Conservation (phyloP, 371 early-diverging fungal genomes). For the Actinomucor elegans region DNA sequence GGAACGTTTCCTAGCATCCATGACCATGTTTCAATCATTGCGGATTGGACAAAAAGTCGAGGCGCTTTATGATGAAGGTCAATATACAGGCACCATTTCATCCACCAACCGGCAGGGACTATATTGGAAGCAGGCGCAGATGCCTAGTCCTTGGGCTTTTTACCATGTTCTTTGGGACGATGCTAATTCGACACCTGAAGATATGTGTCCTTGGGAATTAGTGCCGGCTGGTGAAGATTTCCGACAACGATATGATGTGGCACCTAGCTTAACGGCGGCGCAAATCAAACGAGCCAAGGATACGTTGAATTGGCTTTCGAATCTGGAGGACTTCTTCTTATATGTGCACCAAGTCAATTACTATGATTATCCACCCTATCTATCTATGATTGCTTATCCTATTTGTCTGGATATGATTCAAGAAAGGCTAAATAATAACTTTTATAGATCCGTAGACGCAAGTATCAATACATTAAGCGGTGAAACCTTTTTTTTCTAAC, state of each 20-base stretch:
- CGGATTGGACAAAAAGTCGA: slow-evolving; percentile 57
- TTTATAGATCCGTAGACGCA: slow-evolving; percentile 58
- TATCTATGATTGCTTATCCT: slow-evolving; percentile 68
- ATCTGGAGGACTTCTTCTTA: slow-evolving; percentile 50
- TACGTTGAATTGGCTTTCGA: slow-evolving; percentile 35
- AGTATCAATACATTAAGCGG: not conserved
- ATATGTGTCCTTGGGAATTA: slow-evolving; percentile 60
- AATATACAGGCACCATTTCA: slow-evolving; percentile 59
- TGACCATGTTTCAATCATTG: slow-evolving; percentile 43
- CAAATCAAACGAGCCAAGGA: slow-evolving; percentile 36
- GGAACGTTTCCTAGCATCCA: slow-evolving; percentile 59
- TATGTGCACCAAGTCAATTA: slow-evolving; percentile 72
- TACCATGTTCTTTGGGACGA: slow-evolving; percentile 59
- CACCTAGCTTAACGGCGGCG: slow-evolving; percentile 3
- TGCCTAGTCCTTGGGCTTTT: slow-evolving; percentile 54
- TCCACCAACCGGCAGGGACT: slow-evolving; percentile 28
- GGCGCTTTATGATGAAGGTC: slow-evolving; percentile 66
- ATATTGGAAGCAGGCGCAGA: slow-evolving; percentile 34
- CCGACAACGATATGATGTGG: slow-evolving; percentile 31
- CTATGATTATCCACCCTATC: slow-evolving; percentile 64
- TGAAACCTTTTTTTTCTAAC: not conserved
- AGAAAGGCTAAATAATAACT: slow-evolving; percentile 56
- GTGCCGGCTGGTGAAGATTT: slow-evolving; percentile 39
- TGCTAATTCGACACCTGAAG: slow-evolving; percentile 28
- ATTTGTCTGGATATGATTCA: slow-evolving; percentile 63